phyloP scores from a whole-genome alignment of 2,329 filamentous ascomycete species.

The Pseudophaeomoniella oleicola region DNA sequence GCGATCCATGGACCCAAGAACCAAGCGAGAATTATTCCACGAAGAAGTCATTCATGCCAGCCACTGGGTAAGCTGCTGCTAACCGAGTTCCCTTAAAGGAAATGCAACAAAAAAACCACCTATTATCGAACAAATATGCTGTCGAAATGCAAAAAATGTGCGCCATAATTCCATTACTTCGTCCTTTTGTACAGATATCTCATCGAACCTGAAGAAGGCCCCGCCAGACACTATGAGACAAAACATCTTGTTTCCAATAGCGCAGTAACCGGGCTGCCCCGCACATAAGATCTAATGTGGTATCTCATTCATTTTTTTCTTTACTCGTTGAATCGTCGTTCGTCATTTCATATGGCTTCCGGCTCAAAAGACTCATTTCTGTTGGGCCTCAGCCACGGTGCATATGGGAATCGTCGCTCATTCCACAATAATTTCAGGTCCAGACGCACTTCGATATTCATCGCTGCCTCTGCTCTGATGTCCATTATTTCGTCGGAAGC shows the following conservation, averaged over 20 bases:
- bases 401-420: constrained; percentile 19
- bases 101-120: no score
- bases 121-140: background rate
- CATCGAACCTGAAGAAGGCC: background rate
- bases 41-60: no score
- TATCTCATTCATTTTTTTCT: constrained; percentile 11
- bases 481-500: constrained; percentile 47
- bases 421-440: constrained; percentile 45
- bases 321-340: constrained; percentile 13
- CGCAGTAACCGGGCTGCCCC: constrained; percentile 6
- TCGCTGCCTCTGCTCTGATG: constrained; percentile 49
- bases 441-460: constrained; percentile 36
- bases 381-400: constrained; percentile 74
- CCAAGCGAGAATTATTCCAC: no score
- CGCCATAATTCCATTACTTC: background rate
- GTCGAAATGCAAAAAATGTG: background rate
- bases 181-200: background rate
- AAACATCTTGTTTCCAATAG: background rate
- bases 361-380: constrained; percentile 75
- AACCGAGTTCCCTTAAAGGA: no score
- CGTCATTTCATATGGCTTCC: constrained; percentile 42
- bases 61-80: no score
- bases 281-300: background rate
- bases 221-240: background rate
- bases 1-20: no score